Percentiles rank a stretch among this genome's conserved stretches.
These are phyloP conservation scores for Venturiaceae sp. DNA, from an alignment of 2,329 filamentous ascomycete species.

Conservation along the genomic window DNA sequence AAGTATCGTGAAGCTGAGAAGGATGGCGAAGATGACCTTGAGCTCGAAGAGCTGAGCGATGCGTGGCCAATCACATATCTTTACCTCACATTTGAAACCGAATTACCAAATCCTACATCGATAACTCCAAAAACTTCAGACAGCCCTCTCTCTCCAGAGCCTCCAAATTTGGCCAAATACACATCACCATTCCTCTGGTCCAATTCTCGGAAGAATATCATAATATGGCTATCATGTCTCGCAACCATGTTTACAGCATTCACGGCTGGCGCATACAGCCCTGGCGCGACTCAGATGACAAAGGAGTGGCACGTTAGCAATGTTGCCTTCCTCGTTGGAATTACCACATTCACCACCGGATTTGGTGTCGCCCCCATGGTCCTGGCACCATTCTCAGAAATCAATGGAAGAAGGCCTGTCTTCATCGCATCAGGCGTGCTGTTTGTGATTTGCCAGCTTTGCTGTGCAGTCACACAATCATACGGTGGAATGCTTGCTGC, in stretches of 20 bases:
- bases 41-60: background rate
- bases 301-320: conserved; percentile 54
- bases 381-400: conserved; percentile 77
- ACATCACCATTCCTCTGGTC: conserved; percentile 67
- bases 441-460: conserved; percentile 61
- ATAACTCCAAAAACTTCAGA: conserved; percentile 6
- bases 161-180: conserved; percentile 58
- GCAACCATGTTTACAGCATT: conserved; percentile 74
- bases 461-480: conserved; percentile 60
- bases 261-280: conserved; percentile 70
- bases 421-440: conserved; percentile 65
- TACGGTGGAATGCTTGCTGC: conserved; percentile 66
- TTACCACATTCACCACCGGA: conserved; percentile 73
- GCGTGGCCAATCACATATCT: conserved; percentile 36
- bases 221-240: conserved; percentile 63
- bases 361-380: conserved; percentile 82
- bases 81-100: conserved; percentile 54
- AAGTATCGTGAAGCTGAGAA: background rate
- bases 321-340: conserved; percentile 60
- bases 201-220: conserved; percentile 54
- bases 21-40: background rate
- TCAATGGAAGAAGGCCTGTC: conserved; percentile 77
- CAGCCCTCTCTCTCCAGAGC: conserved; percentile 36
- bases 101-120: conserved; percentile 3
- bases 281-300: conserved; percentile 56